Evolutionary conservation across 2,329 filamentous ascomycete species (phyloP).

Genomic region (Biscogniauxia mediterranea): DNA sequence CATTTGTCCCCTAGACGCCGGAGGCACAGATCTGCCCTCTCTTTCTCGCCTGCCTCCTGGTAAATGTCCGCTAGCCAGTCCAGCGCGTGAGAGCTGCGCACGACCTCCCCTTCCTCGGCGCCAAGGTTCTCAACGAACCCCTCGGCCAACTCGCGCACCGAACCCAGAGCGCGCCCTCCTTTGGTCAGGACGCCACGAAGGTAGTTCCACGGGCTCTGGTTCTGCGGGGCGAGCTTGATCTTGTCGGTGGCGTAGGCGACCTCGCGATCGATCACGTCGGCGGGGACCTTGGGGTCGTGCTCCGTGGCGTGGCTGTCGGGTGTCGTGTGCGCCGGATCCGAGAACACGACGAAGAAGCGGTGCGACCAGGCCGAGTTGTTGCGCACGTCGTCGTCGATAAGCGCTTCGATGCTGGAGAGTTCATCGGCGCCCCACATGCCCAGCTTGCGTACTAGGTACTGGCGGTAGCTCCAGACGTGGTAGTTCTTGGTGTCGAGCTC

Average conservation of each 20-base stretch:
- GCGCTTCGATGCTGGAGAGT: conserved; percentile 65
- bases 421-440: conserved; percentile 59
- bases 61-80: conserved; percentile 72
- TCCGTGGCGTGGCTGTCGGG: conserved; percentile 48
- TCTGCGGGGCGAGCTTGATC: conserved; percentile 81
- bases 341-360: conserved; percentile 89
- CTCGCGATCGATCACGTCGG: conserved; percentile 69
- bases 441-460: conserved; percentile 64
- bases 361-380: conserved; percentile 99
- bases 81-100: conserved; percentile 64
- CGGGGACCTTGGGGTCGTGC: conserved; percentile 56
- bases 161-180: conserved; percentile 51
- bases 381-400: conserved; percentile 78
- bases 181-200: conserved; percentile 72
- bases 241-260: conserved; percentile 70
- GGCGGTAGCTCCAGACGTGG: conserved; percentile 95
- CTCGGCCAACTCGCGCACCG: conserved; percentile 47
- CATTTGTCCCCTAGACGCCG: conserved; percentile 77
- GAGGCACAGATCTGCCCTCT: conserved; percentile 67
- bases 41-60: conserved; percentile 52
- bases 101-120: conserved; percentile 44
- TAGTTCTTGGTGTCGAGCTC: conserved; percentile 92
- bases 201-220: conserved; percentile 94
- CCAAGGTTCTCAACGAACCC: conserved; percentile 51
- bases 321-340: conserved; percentile 53